These are phyloP conservation scores for Candida mattraensis DNA, from an alignment of 805 yeast species.

Conservation along the genomic window DNA sequence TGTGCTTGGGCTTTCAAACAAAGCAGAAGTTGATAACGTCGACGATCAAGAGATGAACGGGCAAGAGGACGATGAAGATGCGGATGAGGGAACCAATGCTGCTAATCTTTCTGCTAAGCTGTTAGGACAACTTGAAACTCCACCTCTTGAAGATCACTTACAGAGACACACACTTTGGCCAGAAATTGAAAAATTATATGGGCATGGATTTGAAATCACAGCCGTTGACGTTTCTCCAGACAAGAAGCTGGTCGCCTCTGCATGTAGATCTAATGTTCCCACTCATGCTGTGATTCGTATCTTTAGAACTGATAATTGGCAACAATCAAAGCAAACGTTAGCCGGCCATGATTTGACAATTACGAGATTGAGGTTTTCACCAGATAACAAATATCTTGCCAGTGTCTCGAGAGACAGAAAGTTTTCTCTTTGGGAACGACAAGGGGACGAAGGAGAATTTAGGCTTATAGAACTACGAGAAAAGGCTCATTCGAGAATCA, in stretches of 20 bases:
- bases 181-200: slow-evolving; percentile 90
- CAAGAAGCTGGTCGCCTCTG: slow-evolving; percentile 69
- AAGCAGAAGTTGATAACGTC: slow-evolving; percentile 61
- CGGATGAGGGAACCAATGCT: slow-evolving; percentile 35
- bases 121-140: slow-evolving; percentile 45
- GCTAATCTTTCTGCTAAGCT: slow-evolving; percentile 46
- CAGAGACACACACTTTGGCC: slow-evolving; percentile 95
- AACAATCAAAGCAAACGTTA: slow-evolving; percentile 63
- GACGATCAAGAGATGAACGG: slow-evolving; percentile 39
- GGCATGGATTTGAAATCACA: slow-evolving; percentile 94
- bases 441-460: slow-evolving; percentile 26
- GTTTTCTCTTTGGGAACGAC: slow-evolving; percentile 69
- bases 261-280: slow-evolving; percentile 85
- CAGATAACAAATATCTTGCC: slow-evolving; percentile 59
- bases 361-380: slow-evolving; percentile 77
- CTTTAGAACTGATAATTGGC: slow-evolving; percentile 56
- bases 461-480: slow-evolving; percentile 36
- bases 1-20: slow-evolving; percentile 89
- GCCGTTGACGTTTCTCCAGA: slow-evolving; percentile 72
- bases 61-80: slow-evolving; percentile 41
- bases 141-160: slow-evolving; percentile 88
- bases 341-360: slow-evolving; percentile 81
- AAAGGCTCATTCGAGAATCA: slow-evolving; percentile 86
- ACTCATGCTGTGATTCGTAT: slow-evolving; percentile 85
- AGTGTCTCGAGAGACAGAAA: slow-evolving; percentile 90